phyloP scores from a whole-genome alignment of 2,329 filamentous ascomycete species.

The Apiospora marii region DNA sequence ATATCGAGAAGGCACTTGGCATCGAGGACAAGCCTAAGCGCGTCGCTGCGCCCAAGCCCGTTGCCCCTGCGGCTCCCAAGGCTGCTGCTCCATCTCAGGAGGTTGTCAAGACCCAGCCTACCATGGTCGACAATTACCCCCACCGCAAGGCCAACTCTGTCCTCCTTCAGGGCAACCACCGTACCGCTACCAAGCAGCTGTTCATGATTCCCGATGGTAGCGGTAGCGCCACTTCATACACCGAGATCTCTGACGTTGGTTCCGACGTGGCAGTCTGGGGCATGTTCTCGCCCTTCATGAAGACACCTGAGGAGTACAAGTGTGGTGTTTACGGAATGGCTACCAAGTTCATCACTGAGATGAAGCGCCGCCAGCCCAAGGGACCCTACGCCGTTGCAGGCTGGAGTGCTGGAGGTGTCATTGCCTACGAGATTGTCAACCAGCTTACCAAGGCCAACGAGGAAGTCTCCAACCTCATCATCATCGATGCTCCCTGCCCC shows the following conservation, averaged over 20 bases:
- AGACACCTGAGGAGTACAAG: slow-evolving; percentile 69
- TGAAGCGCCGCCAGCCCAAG: slow-evolving; percentile 72
- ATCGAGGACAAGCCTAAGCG: slow-evolving; percentile 52
- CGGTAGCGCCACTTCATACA: slow-evolving; percentile 72
- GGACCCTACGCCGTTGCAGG: slow-evolving; percentile 75
- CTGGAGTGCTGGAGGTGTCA: slow-evolving; percentile 81
- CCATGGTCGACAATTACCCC: slow-evolving; percentile 52
- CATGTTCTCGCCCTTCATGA: slow-evolving; percentile 77
- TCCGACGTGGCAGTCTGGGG: slow-evolving; percentile 60
- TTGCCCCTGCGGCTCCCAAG: slow-evolving; percentile 33
- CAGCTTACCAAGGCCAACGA: slow-evolving; percentile 66
- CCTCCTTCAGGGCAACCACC: slow-evolving; percentile 59
- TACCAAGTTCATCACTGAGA: slow-evolving; percentile 71
- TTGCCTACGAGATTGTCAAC: slow-evolving; percentile 71
- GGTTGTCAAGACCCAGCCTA: slow-evolving; percentile 45
- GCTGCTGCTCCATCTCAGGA: slow-evolving; percentile 47
- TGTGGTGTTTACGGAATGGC: slow-evolving; percentile 73
- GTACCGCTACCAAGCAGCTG: slow-evolving; percentile 55
- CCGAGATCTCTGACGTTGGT: slow-evolving; percentile 62
- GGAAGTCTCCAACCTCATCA: slow-evolving; percentile 64
- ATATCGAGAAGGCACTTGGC: slow-evolving; percentile 71
- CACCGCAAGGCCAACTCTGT: slow-evolving; percentile 57
- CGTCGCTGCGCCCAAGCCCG: slow-evolving; percentile 39
- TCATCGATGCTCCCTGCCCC: slow-evolving; percentile 73
- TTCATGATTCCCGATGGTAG: slow-evolving; percentile 65